A percentile compares a stretch with the other conserved stretches of the same genome.
phyloP scores from a whole-genome alignment of 192 early-diverging fungal species.

The Backusella morwellensis region DNA sequence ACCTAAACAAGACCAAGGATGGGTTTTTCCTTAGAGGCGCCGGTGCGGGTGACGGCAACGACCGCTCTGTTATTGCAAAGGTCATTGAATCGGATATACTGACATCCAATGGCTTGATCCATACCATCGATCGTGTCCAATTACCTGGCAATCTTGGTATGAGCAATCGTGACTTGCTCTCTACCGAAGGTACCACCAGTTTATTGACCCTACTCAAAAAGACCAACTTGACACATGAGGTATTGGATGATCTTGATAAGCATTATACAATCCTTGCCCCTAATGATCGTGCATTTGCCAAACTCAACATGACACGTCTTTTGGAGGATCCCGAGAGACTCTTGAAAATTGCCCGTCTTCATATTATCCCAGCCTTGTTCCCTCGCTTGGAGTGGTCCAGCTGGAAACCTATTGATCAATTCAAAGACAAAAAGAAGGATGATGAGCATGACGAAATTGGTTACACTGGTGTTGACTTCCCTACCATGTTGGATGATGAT shows the following conservation, averaged over 20 bases:
- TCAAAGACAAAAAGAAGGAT: neutral
- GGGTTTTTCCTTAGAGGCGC: constrained; percentile 12
- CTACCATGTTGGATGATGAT: constrained; percentile 19
- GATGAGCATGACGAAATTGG: neutral
- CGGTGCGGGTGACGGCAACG: constrained; percentile 24
- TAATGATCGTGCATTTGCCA: constrained; percentile 47
- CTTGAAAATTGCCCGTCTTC: constrained; percentile 53
- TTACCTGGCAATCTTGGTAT: constrained; percentile 43
- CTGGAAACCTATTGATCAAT: neutral
- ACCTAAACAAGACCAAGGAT: constrained; percentile 38
- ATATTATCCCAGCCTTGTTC: constrained; percentile 53
- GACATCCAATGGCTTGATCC: constrained; percentile 45
- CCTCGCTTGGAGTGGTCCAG: neutral
- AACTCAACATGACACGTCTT: constrained; percentile 36
- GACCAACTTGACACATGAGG: constrained; percentile 38
- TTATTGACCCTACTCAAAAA: constrained; percentile 41
- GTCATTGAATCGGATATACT: constrained; percentile 36
- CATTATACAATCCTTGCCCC: constrained; percentile 51
- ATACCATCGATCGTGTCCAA: constrained; percentile 44
- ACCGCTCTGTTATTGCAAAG: constrained; percentile 18
- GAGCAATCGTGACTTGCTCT: constrained; percentile 43
- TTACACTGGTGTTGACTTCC: constrained; percentile 18
- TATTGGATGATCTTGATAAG: constrained; percentile 31
- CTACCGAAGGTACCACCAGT: constrained; percentile 30
- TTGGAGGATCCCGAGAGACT: constrained; percentile 42